These are phyloP conservation scores for Arxiozyma telluris DNA, from an alignment of 1,139 yeast genomes.

Conservation along the genomic window DNA sequence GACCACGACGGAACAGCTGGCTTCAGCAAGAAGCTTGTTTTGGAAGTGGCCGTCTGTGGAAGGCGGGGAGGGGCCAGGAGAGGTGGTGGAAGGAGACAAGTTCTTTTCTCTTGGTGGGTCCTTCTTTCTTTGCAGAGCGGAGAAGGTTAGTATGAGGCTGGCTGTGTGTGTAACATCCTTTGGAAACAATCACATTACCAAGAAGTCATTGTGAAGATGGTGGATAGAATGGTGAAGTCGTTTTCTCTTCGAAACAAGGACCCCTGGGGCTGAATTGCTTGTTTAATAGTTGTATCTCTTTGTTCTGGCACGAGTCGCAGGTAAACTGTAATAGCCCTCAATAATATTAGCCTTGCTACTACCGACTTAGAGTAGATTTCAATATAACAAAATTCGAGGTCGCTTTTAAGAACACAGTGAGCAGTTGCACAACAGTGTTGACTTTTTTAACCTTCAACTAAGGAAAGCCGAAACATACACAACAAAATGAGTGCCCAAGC, in stretches of 20 bases:
- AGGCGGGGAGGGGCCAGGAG: neutral
- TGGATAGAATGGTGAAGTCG: neutral
- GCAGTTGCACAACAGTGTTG: neutral
- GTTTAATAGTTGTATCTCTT: neutral
- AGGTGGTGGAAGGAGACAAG: no score
- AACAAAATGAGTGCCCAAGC: conserved; percentile 31
- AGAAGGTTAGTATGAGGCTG: neutral
- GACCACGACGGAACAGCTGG: no score
- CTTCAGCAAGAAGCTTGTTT: no score
- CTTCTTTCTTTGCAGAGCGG: neutral
- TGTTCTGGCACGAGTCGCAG: neutral
- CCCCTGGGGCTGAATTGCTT: neutral
- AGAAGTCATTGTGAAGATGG: neutral
- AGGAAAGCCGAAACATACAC: conserved; percentile 9
- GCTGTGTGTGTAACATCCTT: neutral
- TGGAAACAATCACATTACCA: neutral
- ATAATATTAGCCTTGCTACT: neutral
- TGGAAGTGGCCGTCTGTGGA: no score
- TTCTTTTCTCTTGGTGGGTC: neutral
- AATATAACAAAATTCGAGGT: neutral
- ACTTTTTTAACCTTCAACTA: neutral
- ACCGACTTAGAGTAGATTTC: neutral
- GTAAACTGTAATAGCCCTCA: neutral
- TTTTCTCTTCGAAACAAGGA: neutral
- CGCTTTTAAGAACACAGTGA: neutral